Base-by-base conservation (phyloP, 768 basidiomycete genomes). In the Kondoa malvinella region DNA sequence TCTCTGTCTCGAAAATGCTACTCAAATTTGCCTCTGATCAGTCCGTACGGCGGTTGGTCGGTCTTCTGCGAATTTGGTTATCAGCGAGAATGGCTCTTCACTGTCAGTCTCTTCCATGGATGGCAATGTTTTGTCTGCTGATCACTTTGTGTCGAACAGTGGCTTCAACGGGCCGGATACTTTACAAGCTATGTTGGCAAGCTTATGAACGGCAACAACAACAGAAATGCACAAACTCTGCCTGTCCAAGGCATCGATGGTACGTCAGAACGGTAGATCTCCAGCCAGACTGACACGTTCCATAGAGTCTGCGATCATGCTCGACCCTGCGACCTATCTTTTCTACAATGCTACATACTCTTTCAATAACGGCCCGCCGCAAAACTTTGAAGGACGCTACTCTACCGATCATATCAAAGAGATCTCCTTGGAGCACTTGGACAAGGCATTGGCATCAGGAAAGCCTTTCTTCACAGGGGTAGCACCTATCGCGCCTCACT, bases 391-490 rank as follows among this genome's bases (percentile, higher is more conserved):
- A 50, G 40, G 40, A 8, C 40, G 40, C 25, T 71, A 71, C 27
- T 67, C 67, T 4, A 73, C 72, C 16, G 71, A 72, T 16, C 21
- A 66, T 2, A 69, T 72, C 25, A 59, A 61, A 1, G 71, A 71
- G 17, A 66, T 66, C 14, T 69, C 65, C 1, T 29, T 70, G 21
- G 64, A 8, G 1, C 62, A 57, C n/a, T 58, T 73, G 1, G 68
- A 70, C 1, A 17, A 69, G 21, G 71, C 68, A 3, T 34, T 59
- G 16, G n/a, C 63, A 2, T 21, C 34, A 8, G 65, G 66, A 31
- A 57, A 57, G 33, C 72, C 72, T 12, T 73, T 73, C 69, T 72
- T 73, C 62, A 12, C 71, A 4, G 71, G 66, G 2, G 30, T 70
- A 57, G 32, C 27, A 56, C 40, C 4, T 1, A 21, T 50, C 26